These are phyloP conservation scores for Scheffersomyces insectosa DNA, from an alignment of 1,139 yeast species.

Conservation along the genomic window DNA sequence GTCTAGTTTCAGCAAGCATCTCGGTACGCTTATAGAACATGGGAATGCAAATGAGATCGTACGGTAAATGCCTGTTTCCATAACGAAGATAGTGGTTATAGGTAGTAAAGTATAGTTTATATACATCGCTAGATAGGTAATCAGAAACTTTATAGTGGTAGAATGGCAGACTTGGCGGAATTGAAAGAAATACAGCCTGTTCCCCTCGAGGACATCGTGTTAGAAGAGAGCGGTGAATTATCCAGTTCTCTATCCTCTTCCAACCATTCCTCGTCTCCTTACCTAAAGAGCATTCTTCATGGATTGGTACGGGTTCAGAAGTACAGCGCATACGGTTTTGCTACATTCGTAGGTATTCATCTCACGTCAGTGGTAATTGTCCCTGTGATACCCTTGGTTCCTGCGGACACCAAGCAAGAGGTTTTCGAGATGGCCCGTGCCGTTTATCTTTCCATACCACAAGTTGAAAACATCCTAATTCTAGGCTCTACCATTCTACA, in stretches of 20 bases:
- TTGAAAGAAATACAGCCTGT: background rate
- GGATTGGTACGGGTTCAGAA: constrained; percentile 40
- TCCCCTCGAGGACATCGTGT: background rate
- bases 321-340: constrained; percentile 62
- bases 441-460: constrained; percentile 54
- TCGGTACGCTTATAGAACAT: too few relatives aligned
- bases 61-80: too few relatives aligned
- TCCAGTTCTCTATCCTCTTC: background rate
- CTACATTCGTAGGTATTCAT: constrained; percentile 61
- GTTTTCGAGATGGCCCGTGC: constrained; percentile 62
- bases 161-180: background rate
- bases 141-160: too few relatives aligned
- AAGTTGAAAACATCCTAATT: constrained; percentile 50
- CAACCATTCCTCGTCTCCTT: background rate
- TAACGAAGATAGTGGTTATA: too few relatives aligned
- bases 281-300: background rate
- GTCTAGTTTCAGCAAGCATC: too few relatives aligned
- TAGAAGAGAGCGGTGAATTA: background rate
- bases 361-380: constrained; percentile 53
- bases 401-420: constrained; percentile 49
- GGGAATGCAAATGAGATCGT: too few relatives aligned
- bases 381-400: constrained; percentile 47
- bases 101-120: too few relatives aligned
- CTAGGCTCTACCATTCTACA: constrained; percentile 53
- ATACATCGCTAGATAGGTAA: too few relatives aligned